These are phyloP conservation scores for Botryococcus braunii DNA, from an alignment of 163 green algal genomes.

Conservation along the genomic window DNA sequence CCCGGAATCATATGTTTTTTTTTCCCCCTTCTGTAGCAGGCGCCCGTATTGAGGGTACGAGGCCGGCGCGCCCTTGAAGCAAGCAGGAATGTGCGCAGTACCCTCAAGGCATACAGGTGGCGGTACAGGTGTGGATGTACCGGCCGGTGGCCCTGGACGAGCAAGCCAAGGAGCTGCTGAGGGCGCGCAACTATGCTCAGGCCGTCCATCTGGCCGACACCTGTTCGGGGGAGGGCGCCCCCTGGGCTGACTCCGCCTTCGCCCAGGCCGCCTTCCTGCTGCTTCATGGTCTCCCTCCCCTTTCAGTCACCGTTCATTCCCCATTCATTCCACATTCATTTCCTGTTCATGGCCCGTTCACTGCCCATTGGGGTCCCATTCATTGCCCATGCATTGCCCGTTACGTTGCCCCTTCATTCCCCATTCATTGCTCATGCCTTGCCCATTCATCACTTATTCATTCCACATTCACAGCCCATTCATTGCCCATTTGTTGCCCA, in stretches of 20 bases:
- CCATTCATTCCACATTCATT: too few relatives aligned
- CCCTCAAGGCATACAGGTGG: background rate
- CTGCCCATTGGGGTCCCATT: too few relatives aligned
- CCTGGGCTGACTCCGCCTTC: constrained; percentile 33
- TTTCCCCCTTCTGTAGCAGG: too few relatives aligned
- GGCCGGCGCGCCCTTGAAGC: too few relatives aligned
- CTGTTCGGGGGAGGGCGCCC: constrained; percentile 11
- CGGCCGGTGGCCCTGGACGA: constrained; percentile 31
- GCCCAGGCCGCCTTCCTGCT: constrained; percentile 43
- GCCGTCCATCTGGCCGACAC: constrained; percentile 26
- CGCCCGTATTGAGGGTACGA: too few relatives aligned
- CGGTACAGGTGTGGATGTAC: constrained; percentile 32
- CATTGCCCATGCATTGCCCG: background rate
- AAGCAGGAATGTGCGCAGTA: too few relatives aligned
- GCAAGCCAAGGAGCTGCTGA: constrained; percentile 39
- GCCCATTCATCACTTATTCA: too few relatives aligned
- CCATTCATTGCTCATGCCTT: too few relatives aligned
- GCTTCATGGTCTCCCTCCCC: constrained; percentile 26
- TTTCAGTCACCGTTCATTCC: background rate
- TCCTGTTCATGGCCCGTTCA: too few relatives aligned
- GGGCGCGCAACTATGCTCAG: constrained; percentile 12
- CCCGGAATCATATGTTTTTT: too few relatives aligned
- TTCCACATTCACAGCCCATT: too few relatives aligned
- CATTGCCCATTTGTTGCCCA: too few relatives aligned
- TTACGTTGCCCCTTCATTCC: background rate